Conservation (phyloP, 768 basidiomycete genomes). For the Mycena epipterygia region DNA sequence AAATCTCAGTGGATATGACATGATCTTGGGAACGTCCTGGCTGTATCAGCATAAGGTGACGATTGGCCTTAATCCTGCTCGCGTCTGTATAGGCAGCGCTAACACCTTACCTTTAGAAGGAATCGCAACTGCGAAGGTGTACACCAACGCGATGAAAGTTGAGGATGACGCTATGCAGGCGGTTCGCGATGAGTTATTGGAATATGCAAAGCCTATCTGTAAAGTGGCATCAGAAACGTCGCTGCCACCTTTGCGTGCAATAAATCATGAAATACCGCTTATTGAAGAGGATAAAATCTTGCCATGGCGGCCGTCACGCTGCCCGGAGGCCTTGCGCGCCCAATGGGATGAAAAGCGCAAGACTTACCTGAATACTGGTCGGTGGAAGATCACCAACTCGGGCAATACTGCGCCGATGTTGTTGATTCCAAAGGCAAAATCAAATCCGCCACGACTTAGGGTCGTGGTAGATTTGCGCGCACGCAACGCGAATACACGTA, state of each 20-base stretch:
- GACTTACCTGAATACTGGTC: not conserved
- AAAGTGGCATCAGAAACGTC: conserved; percentile 33
- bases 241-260: conserved; percentile 40
- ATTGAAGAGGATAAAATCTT: conserved; percentile 41
- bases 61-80: too few species aligned
- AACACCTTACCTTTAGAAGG: too few species aligned
- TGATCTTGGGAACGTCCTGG: too few species aligned
- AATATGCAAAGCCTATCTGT: conserved; percentile 34
- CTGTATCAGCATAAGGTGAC: too few species aligned
- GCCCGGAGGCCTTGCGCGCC: conserved; percentile 31
- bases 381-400: not conserved
- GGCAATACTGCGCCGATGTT: not conserved
- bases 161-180: too few species aligned
- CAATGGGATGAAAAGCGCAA: not conserved
- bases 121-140: too few species aligned
- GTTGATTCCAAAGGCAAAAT: not conserved
- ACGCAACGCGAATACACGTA: not conserved
- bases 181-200: too few species aligned
- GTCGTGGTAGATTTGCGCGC: not conserved
- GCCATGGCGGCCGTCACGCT: conserved; percentile 40
- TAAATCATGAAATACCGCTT: conserved; percentile 43
- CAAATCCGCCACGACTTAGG: not conserved
- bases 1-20: too few species aligned
- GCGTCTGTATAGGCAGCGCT: too few species aligned
- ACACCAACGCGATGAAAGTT: too few species aligned